Conservation (phyloP, 805 yeast genomes). For the Blastobotrys americana region DNA sequence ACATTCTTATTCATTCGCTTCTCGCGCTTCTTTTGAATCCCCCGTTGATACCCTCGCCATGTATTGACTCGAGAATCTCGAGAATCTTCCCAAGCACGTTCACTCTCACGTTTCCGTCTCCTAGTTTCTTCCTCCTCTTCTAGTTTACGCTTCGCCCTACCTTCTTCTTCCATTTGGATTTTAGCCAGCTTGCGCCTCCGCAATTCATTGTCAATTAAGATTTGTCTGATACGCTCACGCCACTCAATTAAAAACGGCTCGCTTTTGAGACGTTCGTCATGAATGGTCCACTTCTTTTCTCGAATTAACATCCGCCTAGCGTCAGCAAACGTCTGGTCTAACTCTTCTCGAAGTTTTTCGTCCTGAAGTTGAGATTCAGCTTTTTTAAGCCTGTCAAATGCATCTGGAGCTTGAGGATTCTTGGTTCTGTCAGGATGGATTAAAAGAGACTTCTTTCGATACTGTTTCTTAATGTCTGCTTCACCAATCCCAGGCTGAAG, state of each 20-base stretch:
- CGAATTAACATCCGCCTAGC: constrained; percentile 35
- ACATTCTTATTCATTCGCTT: constrained; percentile 38
- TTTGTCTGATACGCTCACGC: constrained; percentile 37
- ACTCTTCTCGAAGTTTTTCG: constrained; percentile 33
- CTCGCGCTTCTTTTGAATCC: constrained; percentile 41
- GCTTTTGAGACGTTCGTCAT: constrained; percentile 34
- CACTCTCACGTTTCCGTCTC: constrained; percentile 33
- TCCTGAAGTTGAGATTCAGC: constrained; percentile 41
- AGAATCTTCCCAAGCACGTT: constrained; percentile 52
- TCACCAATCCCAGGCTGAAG: constrained; percentile 37
- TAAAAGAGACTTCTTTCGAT: constrained; percentile 51
- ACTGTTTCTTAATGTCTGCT: constrained; percentile 39
- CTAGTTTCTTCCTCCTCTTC: constrained; percentile 31
- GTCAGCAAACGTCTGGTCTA: constrained; percentile 41
- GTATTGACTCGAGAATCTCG: constrained; percentile 50
- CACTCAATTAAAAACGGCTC: constrained; percentile 35
- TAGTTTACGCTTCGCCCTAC: constrained; percentile 31
- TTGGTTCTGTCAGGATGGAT: constrained; percentile 63
- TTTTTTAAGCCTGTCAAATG: constrained; percentile 53
- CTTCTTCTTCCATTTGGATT: constrained; percentile 37
- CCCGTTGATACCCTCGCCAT: constrained; percentile 49
- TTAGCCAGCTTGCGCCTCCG: constrained; percentile 38
- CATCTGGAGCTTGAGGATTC: constrained; percentile 52
- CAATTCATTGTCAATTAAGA: constrained; percentile 42
- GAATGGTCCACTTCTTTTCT: constrained; percentile 33